phyloP scores from a whole-genome alignment of 164 flowering plant species.

The Magnolia officinalis region DNA sequence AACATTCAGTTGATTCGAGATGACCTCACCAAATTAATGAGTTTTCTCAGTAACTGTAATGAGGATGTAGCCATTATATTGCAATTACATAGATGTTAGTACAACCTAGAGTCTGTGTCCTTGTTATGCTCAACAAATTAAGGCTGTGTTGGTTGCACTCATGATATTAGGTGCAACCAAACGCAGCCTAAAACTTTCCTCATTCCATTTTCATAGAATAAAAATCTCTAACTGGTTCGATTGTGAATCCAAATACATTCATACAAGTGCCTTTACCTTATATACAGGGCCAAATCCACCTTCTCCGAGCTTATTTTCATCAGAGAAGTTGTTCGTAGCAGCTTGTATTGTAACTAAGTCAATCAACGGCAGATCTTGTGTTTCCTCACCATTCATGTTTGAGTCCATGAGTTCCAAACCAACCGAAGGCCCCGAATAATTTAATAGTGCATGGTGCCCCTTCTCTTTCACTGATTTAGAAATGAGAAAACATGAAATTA shows the following conservation, averaged over 20 bases:
- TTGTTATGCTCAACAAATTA: too few relatives aligned
- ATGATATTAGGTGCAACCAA: too few relatives aligned
- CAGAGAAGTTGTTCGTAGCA: conserved; percentile 11
- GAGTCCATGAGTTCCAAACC: background rate
- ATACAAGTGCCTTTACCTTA: background rate
- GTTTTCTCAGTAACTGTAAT: too few relatives aligned
- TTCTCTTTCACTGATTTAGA: background rate
- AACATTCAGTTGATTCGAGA: too few relatives aligned
- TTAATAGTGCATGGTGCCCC: background rate
- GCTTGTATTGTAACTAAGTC: background rate
- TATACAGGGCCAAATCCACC: conserved; percentile 17
- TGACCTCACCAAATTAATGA: too few relatives aligned
- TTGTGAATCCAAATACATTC: background rate
- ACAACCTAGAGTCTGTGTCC: too few relatives aligned
- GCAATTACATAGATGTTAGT: too few relatives aligned
- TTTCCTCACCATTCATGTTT: background rate
- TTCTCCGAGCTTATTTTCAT: conserved; percentile 13
- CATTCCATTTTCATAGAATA: too few relatives aligned
- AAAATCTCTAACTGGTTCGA: too few relatives aligned
- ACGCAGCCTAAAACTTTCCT: too few relatives aligned
- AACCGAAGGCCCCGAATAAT: background rate
- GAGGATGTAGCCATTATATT: too few relatives aligned
- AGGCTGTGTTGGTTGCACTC: too few relatives aligned
- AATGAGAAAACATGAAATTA: background rate
- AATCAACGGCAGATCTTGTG: background rate